These are phyloP conservation scores for Breviolum minutum DNA, from an alignment of 73 alveolate species.

Conservation along the genomic window DNA sequence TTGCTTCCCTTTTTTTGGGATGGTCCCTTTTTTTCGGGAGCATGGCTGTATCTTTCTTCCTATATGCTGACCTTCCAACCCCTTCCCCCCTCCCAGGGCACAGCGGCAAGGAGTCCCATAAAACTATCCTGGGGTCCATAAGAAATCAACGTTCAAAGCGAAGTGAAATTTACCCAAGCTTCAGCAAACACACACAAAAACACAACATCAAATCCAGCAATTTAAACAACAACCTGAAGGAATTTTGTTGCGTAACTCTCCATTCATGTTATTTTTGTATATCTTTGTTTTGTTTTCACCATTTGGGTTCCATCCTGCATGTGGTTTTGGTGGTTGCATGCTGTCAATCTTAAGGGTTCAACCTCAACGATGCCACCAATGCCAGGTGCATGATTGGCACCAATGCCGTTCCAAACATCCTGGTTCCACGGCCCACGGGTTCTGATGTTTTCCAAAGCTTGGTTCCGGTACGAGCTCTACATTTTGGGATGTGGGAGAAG, in stretches of 20 bases:
- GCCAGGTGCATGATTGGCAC: constrained; percentile 89
- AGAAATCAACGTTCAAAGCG: no score
- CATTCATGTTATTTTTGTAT: background rate
- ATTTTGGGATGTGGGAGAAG: no score
- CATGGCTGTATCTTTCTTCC: no score
- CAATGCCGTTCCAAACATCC: constrained; percentile 82
- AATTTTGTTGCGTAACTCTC: no score
- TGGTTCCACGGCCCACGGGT: no score
- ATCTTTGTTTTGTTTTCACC: background rate
- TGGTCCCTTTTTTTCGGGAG: no score
- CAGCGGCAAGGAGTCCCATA: constrained; percentile 55
- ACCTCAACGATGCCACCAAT: constrained; percentile 54
- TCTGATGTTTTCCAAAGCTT: background rate
- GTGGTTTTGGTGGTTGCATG: background rate
- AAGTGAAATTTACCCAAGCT: no score
- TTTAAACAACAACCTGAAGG: no score
- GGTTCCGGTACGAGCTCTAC: background rate
- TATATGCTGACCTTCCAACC: background rate
- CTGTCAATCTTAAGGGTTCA: background rate
- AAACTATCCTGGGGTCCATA: constrained; percentile 16
- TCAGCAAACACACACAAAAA: no score
- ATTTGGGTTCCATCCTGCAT: background rate
- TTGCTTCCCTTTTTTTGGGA: no score
- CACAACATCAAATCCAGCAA: no score
- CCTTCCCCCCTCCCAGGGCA: background rate